These are phyloP conservation scores for Colletotrichum cordylinicola DNA, from an alignment of 2,329 filamentous ascomycete genomes.

Conservation along the genomic window DNA sequence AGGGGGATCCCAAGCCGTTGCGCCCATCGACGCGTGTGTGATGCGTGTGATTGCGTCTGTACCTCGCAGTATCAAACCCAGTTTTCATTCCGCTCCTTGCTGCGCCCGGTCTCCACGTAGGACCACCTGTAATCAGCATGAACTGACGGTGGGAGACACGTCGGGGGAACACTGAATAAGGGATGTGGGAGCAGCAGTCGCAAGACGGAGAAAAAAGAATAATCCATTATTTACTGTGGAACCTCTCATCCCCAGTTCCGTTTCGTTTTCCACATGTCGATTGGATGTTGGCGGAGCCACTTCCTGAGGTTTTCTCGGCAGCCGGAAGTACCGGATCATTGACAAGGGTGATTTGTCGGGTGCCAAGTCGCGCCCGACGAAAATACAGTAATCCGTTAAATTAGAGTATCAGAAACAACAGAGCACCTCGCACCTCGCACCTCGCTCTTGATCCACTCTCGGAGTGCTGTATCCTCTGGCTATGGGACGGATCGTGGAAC, in stretches of 20 bases:
- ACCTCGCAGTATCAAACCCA: not conserved
- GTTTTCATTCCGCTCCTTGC: not conserved
- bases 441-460: not conserved
- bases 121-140: not conserved
- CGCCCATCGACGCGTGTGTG: not conserved
- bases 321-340: slow-evolving; percentile 12
- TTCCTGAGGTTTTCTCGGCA: slow-evolving; percentile 3
- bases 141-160: not conserved
- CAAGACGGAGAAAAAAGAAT: not conserved
- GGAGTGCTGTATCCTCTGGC: not conserved
- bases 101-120: not conserved
- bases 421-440: not conserved
- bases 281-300: not conserved
- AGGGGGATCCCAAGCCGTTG: not conserved
- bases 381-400: not conserved
- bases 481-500: not conserved
- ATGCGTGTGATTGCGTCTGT: not conserved
- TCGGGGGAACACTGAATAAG: not conserved
- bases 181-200: slow-evolving; percentile 6
- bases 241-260: not conserved
- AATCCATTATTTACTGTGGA: not conserved
- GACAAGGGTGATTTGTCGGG: not conserved
- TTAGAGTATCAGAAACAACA: not conserved
- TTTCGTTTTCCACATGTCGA: not conserved
- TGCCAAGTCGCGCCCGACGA: not conserved